phyloP scores from a whole-genome alignment of 1,139 yeast species.

The Suhomyces wounanorum region DNA sequence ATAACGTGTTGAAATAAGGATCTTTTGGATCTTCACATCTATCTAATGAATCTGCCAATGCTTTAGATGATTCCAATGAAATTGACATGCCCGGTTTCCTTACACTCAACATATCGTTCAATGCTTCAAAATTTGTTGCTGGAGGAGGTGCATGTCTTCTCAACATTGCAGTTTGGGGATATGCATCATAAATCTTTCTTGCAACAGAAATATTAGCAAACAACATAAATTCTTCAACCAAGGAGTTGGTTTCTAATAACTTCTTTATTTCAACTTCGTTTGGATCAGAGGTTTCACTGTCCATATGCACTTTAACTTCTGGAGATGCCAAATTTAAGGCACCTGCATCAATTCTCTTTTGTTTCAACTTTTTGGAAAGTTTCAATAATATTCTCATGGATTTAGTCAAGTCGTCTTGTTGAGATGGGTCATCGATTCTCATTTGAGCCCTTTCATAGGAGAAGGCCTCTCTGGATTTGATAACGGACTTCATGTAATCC shows the following conservation, averaged over 20 bases:
- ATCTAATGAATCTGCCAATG: slow-evolving; percentile 92
- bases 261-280: slow-evolving; percentile 92
- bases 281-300: slow-evolving; percentile 96
- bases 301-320: slow-evolving; percentile 96
- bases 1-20: slow-evolving; percentile 88
- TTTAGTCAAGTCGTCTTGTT: slow-evolving; percentile 79
- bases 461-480: slow-evolving; percentile 90
- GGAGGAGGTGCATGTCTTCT: slow-evolving; percentile 98
- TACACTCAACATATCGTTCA: slow-evolving; percentile 87
- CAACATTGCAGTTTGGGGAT: slow-evolving; percentile 97
- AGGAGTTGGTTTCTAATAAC: slow-evolving; percentile 84
- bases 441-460: slow-evolving; percentile 92
- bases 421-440: slow-evolving; percentile 78
- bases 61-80: slow-evolving; percentile 82
- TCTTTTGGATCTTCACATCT: slow-evolving; percentile 80
- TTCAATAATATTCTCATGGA: slow-evolving; percentile 83
- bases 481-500: slow-evolving; percentile 83
- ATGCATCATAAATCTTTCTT: slow-evolving; percentile 83
- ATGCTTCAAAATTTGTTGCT: slow-evolving; percentile 81
- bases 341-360: slow-evolving; percentile 88
- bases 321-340: slow-evolving; percentile 97
- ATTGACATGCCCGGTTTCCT: slow-evolving; percentile 74
- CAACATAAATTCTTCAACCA: slow-evolving; percentile 98
- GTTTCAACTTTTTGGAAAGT: slow-evolving; percentile 81
- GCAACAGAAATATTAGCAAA: slow-evolving; percentile 97